A percentile compares a stretch with the other conserved stretches of the same genome.
Conservation (phyloP, 352 stramenopile genomes). For the Globisporangium cylindrosporum region DNA sequence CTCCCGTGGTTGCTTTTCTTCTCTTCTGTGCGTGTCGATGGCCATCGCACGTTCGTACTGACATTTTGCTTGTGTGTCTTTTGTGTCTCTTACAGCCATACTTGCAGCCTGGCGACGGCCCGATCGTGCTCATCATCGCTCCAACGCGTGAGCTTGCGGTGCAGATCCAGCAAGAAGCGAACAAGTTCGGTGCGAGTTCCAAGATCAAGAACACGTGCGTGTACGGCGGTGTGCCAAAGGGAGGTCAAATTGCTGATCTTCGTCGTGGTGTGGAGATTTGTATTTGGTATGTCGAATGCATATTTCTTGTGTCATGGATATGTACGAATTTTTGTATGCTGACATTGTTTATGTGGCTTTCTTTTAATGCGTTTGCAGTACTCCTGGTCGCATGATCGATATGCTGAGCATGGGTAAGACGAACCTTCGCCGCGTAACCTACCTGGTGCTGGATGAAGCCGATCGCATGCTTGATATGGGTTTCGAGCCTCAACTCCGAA, state of each 20-base stretch:
- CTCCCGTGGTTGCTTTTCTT: conserved; percentile 36
- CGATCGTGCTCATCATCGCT: conserved; percentile 98
- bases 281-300: conserved; percentile 50
- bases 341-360: neutral
- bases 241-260: conserved; percentile 86
- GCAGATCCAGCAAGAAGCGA: conserved; percentile 99
- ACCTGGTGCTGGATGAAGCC: conserved; percentile 99
- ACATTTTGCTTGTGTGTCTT: conserved; percentile 23
- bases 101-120: conserved; percentile 96
- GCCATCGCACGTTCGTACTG: conserved; percentile 25
- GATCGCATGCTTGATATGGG: conserved; percentile 97
- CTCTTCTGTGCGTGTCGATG: conserved; percentile 10
- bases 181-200: conserved; percentile 97
- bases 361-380: conserved; percentile 39
- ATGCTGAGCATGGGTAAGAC: conserved; percentile 96
- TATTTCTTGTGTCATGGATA: neutral
- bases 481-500: conserved; percentile 93
- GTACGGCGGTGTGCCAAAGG: conserved; percentile 98
- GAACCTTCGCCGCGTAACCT: conserved; percentile 96
- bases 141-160: conserved; percentile 98
- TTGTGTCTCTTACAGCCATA: conserved; percentile 61
- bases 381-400: conserved; percentile 97
- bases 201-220: conserved; percentile 99
- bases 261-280: conserved; percentile 80
- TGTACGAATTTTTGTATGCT: neutral